Percentiles rank a stretch among this genome's conserved stretches.
Conservation (phyloP, 441 rosid genomes). For the Euphorbia schlechtendalii region DNA sequence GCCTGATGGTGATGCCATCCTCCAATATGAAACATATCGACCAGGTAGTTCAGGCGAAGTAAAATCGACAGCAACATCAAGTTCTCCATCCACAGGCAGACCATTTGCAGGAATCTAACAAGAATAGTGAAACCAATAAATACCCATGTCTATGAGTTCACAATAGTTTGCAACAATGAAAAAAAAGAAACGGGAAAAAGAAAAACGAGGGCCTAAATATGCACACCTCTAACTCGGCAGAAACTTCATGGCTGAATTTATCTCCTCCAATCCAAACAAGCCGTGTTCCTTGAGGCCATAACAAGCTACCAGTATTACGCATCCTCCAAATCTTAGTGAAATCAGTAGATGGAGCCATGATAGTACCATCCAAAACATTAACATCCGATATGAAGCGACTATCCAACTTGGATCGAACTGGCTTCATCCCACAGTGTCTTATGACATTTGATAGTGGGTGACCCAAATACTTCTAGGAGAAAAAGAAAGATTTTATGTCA, state of each 20-base stretch:
- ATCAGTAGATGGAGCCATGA: conserved; percentile 59
- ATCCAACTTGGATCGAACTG: conserved; percentile 47
- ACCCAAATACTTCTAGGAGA: conserved; percentile 23
- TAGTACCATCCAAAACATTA: conserved; percentile 72
- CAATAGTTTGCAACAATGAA: background rate
- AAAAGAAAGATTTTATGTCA: background rate
- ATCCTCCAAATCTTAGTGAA: conserved; percentile 92
- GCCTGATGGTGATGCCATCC: conserved; percentile 64
- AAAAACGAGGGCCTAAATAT: conserved; percentile 1
- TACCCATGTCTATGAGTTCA: background rate
- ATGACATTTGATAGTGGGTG: conserved; percentile 13
- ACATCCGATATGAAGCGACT: conserved; percentile 79
- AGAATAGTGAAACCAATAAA: conserved; percentile 1
- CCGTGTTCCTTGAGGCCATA: conserved; percentile 59
- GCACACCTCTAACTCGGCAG: conserved; percentile 53
- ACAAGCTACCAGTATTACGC: conserved; percentile 64
- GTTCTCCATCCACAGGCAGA: conserved; percentile 53
- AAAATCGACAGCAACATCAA: conserved; percentile 73
- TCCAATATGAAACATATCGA: conserved; percentile 83
- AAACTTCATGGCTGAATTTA: conserved; percentile 32
- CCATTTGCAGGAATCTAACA: conserved; percentile 67
- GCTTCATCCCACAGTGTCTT: conserved; percentile 26
- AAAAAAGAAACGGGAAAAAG: background rate
- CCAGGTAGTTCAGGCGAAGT: conserved; percentile 70
- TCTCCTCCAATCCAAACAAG: conserved; percentile 85